These are phyloP conservation scores for Pseudogymnoascus sp. DNA, from an alignment of 2,329 filamentous ascomycete genomes.

Conservation along the genomic window DNA sequence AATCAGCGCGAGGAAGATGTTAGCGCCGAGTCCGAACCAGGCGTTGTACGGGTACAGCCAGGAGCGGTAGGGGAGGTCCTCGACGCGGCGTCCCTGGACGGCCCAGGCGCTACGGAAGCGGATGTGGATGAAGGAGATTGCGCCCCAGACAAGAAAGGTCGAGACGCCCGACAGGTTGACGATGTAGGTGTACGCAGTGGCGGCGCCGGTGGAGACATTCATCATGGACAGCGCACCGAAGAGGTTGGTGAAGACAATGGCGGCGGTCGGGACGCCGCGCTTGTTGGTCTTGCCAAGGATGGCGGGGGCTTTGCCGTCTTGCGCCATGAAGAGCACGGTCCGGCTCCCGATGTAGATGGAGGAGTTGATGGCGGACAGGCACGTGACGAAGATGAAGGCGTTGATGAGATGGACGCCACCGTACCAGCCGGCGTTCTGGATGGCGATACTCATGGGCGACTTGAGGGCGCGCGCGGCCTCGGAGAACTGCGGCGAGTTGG, in stretches of 20 bases:
- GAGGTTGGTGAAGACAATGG: constrained; percentile 58
- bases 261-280: constrained; percentile 52
- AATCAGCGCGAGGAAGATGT: constrained; percentile 49
- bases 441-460: constrained; percentile 65
- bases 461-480: constrained; percentile 54
- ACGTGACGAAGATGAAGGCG: constrained; percentile 65
- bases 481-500: constrained; percentile 55
- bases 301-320: constrained; percentile 60
- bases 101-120: constrained; percentile 59
- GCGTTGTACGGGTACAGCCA: constrained; percentile 48
- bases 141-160: constrained; percentile 64
- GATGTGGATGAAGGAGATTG: constrained; percentile 62
- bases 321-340: constrained; percentile 67
- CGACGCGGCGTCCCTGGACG: constrained; percentile 44
- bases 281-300: constrained; percentile 60
- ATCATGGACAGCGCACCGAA: constrained; percentile 68
- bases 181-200: constrained; percentile 58
- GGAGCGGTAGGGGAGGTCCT: constrained; percentile 47
- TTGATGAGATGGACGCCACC: constrained; percentile 70
- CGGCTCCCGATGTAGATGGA: constrained; percentile 71
- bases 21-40: constrained; percentile 49
- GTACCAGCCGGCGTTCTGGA: constrained; percentile 65
- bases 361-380: constrained; percentile 62
- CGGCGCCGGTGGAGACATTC: constrained; percentile 59
- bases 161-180: constrained; percentile 62